Conservation (phyloP, 2,329 filamentous ascomycete genomes). For the Paraphaeosphaeria sporulosa region DNA sequence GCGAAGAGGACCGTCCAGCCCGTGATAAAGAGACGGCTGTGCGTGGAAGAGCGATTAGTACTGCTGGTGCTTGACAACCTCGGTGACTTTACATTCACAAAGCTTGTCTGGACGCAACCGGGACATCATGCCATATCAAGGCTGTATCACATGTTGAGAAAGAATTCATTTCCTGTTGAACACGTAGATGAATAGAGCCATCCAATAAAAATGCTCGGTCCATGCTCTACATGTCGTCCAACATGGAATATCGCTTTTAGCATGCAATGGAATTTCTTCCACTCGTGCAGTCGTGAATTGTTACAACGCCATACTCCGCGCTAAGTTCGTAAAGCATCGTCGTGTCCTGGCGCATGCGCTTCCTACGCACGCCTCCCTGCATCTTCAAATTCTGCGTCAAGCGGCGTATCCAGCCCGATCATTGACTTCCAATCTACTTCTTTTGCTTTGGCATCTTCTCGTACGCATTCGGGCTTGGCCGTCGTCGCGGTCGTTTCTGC, state of each 20-base stretch:
- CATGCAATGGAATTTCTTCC: not conserved
- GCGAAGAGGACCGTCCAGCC: conserved; percentile 14
- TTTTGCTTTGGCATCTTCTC: conserved; percentile 72
- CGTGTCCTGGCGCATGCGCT: not conserved
- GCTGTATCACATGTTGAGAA: not conserved
- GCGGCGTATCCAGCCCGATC: not conserved
- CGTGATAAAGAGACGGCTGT: not conserved
- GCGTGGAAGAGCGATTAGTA: not conserved
- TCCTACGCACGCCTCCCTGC: not conserved
- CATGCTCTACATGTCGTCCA: not conserved
- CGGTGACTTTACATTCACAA: too few species aligned
- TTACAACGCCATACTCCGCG: conserved; percentile 20
- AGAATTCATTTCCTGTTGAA: not conserved
- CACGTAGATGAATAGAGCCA: not conserved
- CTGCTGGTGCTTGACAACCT: not conserved
- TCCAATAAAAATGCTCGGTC: not conserved
- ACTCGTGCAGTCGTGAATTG: conserved; percentile 6
- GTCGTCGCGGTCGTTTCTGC: conserved; percentile 54
- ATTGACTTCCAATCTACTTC: conserved; percentile 25
- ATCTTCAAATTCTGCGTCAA: not conserved
- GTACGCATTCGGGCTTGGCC: conserved; percentile 81
- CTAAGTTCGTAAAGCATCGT: conserved; percentile 9
- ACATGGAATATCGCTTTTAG: not conserved
- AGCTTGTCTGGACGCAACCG: not conserved
- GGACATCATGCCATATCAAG: not conserved